These are phyloP conservation scores for Carex littledalei DNA, from an alignment of 176 grass and related monocot species.

Conservation along the genomic window DNA sequence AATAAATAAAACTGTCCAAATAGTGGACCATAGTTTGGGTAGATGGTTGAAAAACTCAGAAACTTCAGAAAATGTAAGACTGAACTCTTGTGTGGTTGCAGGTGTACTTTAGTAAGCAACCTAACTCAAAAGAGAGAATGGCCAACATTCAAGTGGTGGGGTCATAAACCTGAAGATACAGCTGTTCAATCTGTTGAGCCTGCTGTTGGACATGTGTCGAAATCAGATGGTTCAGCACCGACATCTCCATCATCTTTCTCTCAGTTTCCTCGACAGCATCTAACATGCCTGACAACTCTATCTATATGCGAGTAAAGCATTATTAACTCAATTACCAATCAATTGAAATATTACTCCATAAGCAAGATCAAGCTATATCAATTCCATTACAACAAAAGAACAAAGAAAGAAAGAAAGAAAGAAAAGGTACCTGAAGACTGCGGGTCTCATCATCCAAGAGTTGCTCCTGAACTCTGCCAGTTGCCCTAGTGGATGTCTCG, in stretches of 20 bases:
- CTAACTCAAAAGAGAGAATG: background rate
- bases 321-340: background rate
- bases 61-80: background rate
- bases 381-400: background rate
- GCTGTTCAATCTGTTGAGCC: slow-evolving; percentile 80
- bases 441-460: slow-evolving; percentile 83
- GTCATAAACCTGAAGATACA: slow-evolving; percentile 73
- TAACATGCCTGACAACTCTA: slow-evolving; percentile 69
- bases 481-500: slow-evolving; percentile 37
- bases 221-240: slow-evolving; percentile 86
- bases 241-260: slow-evolving; percentile 99
- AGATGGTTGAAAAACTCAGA: background rate
- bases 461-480: slow-evolving; percentile 74
- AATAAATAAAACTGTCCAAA: too few species aligned
- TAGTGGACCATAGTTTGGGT: too few species aligned
- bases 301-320: slow-evolving; percentile 31
- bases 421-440: slow-evolving; percentile 51
- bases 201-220: slow-evolving; percentile 95
- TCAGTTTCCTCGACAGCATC: slow-evolving; percentile 89
- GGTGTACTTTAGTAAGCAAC: background rate
- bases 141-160: background rate
- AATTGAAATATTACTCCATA: slow-evolving; percentile 1
- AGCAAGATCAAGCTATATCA: background rate
- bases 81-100: background rate
- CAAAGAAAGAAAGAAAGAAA: background rate